Base-by-base conservation (phyloP, 2,329 filamentous ascomycete species). In the Cytospora leucostoma region DNA sequence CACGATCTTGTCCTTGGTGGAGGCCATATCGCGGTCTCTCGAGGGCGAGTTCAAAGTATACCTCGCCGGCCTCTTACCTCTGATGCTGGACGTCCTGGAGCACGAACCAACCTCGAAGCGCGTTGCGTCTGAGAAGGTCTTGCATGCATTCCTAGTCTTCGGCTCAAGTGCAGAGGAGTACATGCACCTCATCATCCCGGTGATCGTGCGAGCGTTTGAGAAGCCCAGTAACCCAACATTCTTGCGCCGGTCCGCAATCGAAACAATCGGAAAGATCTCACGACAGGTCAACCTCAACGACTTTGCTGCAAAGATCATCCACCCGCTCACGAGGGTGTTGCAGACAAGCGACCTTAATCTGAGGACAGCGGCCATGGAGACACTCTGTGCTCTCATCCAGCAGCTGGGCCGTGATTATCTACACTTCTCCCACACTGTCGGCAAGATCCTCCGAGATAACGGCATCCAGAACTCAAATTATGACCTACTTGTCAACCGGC, bases 1-100 rank as follows among this genome's bases (percentile, higher is more conserved):
- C 0, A 99, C 96, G 0, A 97, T 99, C 61, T 78, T 99, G 59
- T 90, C 90, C 1, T 82, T 99, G 33, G 90, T 99, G 8, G 95
- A 99, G 75, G 92, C 94, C 0, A 97, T 99, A 63, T 92, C 95
- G 4, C 88, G 91, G 65, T 96, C 95, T 0, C 80, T 99, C 1
- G 95, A 99, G 72, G 95, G 95, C 67, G 95, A 99, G 74, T 99
- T 99, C 81, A 97, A 98, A 75, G 90, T 97, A 51, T 97, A 97
- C 71, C 80, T 99, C 12, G 95, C 95, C 5, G 87, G 89, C 13
- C 80, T 99, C 17, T 82, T 99, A 3, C 96, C 95, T 0, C 81
- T 96, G 58, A 97, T 99, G 94, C 87, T 99, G 2, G 91, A 92
- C 32, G 91, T 96, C 3, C 83, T 99, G 19, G 94, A 99, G 68